Evolutionary conservation across 2,329 filamentous ascomycete genomes (phyloP), one percentile per base, ranked within the genome.

Genomic region (Drechslerella stenobrocha): DNA sequence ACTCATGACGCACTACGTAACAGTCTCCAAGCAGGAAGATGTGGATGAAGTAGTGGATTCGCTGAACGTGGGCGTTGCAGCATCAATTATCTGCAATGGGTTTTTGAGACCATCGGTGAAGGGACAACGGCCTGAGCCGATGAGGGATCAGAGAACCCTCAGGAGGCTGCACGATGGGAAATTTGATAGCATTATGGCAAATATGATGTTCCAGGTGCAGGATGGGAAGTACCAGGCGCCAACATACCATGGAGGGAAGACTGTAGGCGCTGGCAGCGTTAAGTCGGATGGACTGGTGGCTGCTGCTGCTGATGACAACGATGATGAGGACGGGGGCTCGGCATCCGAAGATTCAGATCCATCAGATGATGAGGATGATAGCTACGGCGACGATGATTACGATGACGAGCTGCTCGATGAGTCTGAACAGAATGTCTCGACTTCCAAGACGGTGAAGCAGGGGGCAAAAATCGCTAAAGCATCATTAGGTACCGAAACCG

Each of bases 61-160:
- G 76, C 78, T 98, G 75, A 97, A 98, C 75, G 93, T 97, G 35
- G 90, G 89, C 74, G 91, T 95, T 18, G 92, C 93, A 1, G 84
- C 89, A 4, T 90, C 84, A 0, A 78, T 97, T 48, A 77, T 97
- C 51, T 86, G 86, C 69, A 82, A 86, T 70, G 80, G 86, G 0
- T 89, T 93, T 73, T 75, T 89, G 73, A 81, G 78, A 51, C 73
- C 74, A 1, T 20, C 48, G 48, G 44, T 26, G 3, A 55, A 55
- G 34, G 44, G 34, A 8, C 11, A n/a, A 7, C 1, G 0, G 20
- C 46, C 57, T 5, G 56, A 47, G 51, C 28, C 28, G 30, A 47
- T 47, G 28, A 44, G 7, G 20, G 47, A 53, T 48, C 45, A 18
- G 11, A 52, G 52, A n/a, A 50, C n/a, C n/a, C 6, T 13, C 1